Conservation (phyloP, 169 alveolate genomes). For the Plasmodium berghei region DNA sequence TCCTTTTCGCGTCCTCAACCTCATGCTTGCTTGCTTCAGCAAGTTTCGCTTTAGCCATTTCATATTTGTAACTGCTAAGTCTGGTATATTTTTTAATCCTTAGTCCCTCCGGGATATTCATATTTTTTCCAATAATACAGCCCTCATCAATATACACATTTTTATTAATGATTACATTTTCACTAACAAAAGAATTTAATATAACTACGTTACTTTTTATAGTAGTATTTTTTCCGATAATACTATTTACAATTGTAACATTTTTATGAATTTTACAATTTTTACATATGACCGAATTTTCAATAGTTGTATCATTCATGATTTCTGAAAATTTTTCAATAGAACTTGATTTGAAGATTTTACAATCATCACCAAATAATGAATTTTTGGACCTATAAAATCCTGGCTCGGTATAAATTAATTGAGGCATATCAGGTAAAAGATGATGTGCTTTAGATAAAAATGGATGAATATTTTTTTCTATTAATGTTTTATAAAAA, state of each 20-base stretch:
- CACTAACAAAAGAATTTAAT: slow-evolving; percentile 52
- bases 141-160: slow-evolving; percentile 60
- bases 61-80: slow-evolving; percentile 31
- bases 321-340: slow-evolving; percentile 42
- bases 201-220: slow-evolving; percentile 47
- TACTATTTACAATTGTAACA: slow-evolving; percentile 46
- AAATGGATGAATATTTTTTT: slow-evolving; percentile 73
- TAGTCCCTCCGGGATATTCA: slow-evolving; percentile 23
- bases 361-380: slow-evolving; percentile 40
- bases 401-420: slow-evolving; percentile 39
- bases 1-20: neutral
- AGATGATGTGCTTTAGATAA: slow-evolving; percentile 39
- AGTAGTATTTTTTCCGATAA: slow-evolving; percentile 46
- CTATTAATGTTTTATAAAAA: slow-evolving; percentile 61
- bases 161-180: slow-evolving; percentile 37
- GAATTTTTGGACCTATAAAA: slow-evolving; percentile 45
- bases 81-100: slow-evolving; percentile 27
- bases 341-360: slow-evolving; percentile 34
- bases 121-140: slow-evolving; percentile 58
- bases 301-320: slow-evolving; percentile 35
- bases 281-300: slow-evolving; percentile 68
- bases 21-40: slow-evolving; percentile 1
- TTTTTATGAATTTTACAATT: slow-evolving; percentile 76
- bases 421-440: slow-evolving; percentile 56
- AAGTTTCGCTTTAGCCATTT: slow-evolving; percentile 15